phyloP scores from a whole-genome alignment of 768 basidiomycete genomes.

The Lactarius sp. region DNA sequence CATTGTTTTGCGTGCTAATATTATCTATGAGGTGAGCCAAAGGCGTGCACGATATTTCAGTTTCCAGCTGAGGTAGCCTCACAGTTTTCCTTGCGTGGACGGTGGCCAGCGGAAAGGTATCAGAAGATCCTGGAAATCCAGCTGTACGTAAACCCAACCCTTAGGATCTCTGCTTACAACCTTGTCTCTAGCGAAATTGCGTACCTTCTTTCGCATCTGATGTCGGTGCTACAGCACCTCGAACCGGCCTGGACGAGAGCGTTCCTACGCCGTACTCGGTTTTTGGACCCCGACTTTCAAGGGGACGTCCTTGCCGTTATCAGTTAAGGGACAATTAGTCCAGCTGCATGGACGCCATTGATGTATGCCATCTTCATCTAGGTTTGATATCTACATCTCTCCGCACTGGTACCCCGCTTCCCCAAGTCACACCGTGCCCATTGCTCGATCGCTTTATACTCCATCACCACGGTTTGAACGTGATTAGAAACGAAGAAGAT shows the following conservation, averaged over 20 bases:
- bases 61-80: not conserved
- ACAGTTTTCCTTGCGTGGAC: slow-evolving; percentile 70
- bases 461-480: slow-evolving; percentile 53
- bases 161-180: slow-evolving; percentile 5
- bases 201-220: slow-evolving; percentile 64
- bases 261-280: slow-evolving; percentile 65
- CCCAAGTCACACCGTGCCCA: slow-evolving; percentile 83
- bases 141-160: slow-evolving; percentile 40
- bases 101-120: slow-evolving; percentile 79
- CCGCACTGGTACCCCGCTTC: slow-evolving; percentile 67
- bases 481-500: slow-evolving; percentile 66
- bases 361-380: slow-evolving; percentile 28
- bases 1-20: slow-evolving; percentile 49
- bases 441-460: slow-evolving; percentile 45
- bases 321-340: slow-evolving; percentile 39
- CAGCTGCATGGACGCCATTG: not conserved
- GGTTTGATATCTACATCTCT: slow-evolving; percentile 75
- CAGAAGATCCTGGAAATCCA: slow-evolving; percentile 63
- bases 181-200: slow-evolving; percentile 52
- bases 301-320: slow-evolving; percentile 83
- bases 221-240: slow-evolving; percentile 66
- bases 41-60: not conserved
- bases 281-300: slow-evolving; percentile 76
- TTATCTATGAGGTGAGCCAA: slow-evolving; percentile 56
- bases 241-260: slow-evolving; percentile 76